Evolutionary conservation across 257 asterid genomes (phyloP).

Genomic region (Capsicum baccatum): DNA sequence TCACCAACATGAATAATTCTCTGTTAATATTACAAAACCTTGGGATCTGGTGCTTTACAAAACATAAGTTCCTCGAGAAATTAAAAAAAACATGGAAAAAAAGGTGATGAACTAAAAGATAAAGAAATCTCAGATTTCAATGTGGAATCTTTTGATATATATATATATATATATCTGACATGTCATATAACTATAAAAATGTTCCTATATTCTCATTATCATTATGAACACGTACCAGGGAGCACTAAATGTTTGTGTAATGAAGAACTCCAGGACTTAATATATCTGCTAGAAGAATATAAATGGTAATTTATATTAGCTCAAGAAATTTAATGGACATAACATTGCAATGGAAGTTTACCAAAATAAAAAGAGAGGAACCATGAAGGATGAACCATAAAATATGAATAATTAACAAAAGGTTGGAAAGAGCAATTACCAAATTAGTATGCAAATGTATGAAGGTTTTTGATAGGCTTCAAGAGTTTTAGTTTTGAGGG

Average conservation of each 20-base stretch:
- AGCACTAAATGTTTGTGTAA: not conserved
- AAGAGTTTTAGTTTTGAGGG: not conserved
- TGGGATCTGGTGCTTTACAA: slow-evolving; percentile 54
- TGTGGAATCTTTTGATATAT: slow-evolving; percentile 40
- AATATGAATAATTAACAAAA: not conserved
- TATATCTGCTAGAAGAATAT: not conserved
- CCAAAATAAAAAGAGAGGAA: slow-evolving; percentile 14
- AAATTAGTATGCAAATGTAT: not conserved
- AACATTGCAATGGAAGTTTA: not conserved
- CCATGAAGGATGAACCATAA: not conserved
- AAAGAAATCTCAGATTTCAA: slow-evolving; percentile 48
- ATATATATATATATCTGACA: slow-evolving; percentile 18
- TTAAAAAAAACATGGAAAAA: not conserved
- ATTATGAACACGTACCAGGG: slow-evolving; percentile 40
- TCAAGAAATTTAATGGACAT: not conserved
- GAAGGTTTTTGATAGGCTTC: not conserved
- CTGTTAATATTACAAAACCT: slow-evolving; percentile 39
- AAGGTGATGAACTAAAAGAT: slow-evolving; percentile 7
- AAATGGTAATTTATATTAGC: not conserved
- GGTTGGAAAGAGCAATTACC: slow-evolving; percentile 9
- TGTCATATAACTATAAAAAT: slow-evolving; percentile 32
- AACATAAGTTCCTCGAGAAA: slow-evolving; percentile 13
- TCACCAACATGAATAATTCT: slow-evolving; percentile 35
- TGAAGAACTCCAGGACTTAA: not conserved
- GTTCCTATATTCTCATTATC: slow-evolving; percentile 17